A percentile compares a stretch with the other conserved stretches of the same genome.
These are phyloP conservation scores for Paramecium biaurelia DNA, from an alignment of 73 alveolate species.

Conservation along the genomic window DNA sequence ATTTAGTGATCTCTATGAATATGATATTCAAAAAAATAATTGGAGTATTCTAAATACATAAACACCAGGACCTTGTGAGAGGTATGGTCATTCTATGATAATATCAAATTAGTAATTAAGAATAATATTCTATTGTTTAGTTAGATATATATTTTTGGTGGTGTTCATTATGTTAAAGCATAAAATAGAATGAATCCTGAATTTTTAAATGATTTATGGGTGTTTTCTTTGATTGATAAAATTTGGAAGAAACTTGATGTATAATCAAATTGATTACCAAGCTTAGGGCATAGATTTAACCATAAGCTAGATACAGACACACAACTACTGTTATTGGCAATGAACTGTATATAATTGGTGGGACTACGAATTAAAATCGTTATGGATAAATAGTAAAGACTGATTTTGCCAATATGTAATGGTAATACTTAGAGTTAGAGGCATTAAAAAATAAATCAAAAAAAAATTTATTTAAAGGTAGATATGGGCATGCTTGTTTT, in stretches of 20 bases:
- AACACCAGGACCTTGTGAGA: slow-evolving; percentile 40
- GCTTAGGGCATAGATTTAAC: slow-evolving; percentile 12
- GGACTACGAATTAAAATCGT: slow-evolving; percentile 54
- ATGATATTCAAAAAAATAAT: not conserved
- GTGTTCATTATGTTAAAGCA: slow-evolving; percentile 29
- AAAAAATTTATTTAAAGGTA: slow-evolving; percentile 53
- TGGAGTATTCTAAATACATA: slow-evolving; percentile 26
- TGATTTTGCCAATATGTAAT: slow-evolving; percentile 15
- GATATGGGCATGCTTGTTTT: slow-evolving; percentile 59
- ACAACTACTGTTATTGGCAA: not conserved
- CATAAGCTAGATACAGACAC: slow-evolving; percentile 61
- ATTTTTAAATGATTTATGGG: slow-evolving; percentile 62
- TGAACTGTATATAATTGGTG: slow-evolving; percentile 56
- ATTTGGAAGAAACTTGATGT: slow-evolving; percentile 51
- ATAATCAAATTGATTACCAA: not conserved
- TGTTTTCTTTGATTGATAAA: slow-evolving; percentile 47
- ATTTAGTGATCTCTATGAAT: slow-evolving; percentile 49
- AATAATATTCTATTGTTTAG: slow-evolving; percentile 4
- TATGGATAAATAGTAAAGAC: slow-evolving; percentile 42
- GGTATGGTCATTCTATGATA: slow-evolving; percentile 61
- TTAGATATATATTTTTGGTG: slow-evolving; percentile 52
- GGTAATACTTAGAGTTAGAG: slow-evolving; percentile 46
- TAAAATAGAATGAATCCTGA: slow-evolving; percentile 40
- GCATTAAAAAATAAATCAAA: slow-evolving; percentile 28
- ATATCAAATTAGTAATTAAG: not conserved